Conservation (phyloP, 176 grass and related monocot genomes). For the Musa beccarii region DNA sequence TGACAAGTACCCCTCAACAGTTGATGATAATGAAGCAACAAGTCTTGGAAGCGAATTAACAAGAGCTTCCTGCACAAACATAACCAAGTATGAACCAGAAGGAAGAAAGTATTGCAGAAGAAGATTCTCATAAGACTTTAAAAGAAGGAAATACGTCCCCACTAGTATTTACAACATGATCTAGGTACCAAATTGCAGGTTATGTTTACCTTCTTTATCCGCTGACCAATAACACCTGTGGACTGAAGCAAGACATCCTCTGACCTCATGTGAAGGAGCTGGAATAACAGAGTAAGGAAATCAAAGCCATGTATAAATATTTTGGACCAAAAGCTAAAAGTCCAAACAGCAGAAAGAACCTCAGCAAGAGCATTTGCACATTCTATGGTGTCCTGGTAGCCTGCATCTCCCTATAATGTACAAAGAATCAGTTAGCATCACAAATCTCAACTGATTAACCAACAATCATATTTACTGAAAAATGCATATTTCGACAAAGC, state of each 20-base stretch:
- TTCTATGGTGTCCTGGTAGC: slow-evolving; percentile 84
- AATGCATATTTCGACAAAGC: neutral
- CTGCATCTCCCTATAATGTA: slow-evolving; percentile 59
- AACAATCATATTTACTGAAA: neutral
- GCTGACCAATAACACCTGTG: slow-evolving; percentile 92
- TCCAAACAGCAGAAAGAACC: slow-evolving; percentile 28
- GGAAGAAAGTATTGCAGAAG: neutral
- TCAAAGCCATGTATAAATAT: neutral
- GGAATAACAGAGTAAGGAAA: slow-evolving; percentile 16
- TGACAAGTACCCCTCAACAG: slow-evolving; percentile 52
- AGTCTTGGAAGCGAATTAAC: slow-evolving; percentile 86
- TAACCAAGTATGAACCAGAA: slow-evolving; percentile 28
- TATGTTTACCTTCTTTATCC: slow-evolving; percentile 78
- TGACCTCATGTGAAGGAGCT: slow-evolving; percentile 61
- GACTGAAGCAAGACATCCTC: slow-evolving; percentile 80
- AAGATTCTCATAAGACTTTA: slow-evolving; percentile 6
- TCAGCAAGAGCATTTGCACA: slow-evolving; percentile 84
- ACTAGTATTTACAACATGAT: neutral
- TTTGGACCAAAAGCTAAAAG: neutral
- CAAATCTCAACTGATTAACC: neutral
- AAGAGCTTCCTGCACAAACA: slow-evolving; percentile 69
- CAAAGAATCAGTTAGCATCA: slow-evolving; percentile 5
- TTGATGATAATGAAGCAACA: slow-evolving; percentile 63
- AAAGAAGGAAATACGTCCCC: neutral
- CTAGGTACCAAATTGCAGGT: neutral